These are phyloP conservation scores for Aspergillus sclerotioniger DNA, from an alignment of 495 filamentous ascomycete species.

Conservation along the genomic window DNA sequence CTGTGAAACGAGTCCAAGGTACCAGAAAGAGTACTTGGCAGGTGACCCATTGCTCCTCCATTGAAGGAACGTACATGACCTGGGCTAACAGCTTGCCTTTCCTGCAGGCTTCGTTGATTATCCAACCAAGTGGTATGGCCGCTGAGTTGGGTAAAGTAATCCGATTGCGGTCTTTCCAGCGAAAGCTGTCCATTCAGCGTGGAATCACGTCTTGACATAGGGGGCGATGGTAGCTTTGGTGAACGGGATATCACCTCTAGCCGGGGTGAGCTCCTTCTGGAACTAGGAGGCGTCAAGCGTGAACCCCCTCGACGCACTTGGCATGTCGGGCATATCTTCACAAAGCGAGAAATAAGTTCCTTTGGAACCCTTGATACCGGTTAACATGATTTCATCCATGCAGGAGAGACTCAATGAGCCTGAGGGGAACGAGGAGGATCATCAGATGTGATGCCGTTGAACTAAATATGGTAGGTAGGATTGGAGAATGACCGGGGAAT, in stretches of 20 bases:
- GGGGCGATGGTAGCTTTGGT: constrained; percentile 42
- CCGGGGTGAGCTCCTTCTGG: constrained; percentile 42
- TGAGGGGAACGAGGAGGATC: neutral
- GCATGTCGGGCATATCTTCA: constrained; percentile 55
- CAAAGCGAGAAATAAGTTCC: constrained; percentile 57
- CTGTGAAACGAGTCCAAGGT: constrained; percentile 32
- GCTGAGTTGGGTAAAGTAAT: constrained; percentile 33
- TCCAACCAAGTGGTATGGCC: constrained; percentile 30
- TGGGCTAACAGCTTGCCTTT: constrained; percentile 19
- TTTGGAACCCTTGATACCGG: constrained; percentile 50
- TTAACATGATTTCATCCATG: neutral
- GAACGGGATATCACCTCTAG: constrained; percentile 38
- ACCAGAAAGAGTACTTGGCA: constrained; percentile 29
- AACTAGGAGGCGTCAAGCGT: constrained; percentile 46
- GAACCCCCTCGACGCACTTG: constrained; percentile 47
- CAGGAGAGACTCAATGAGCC: neutral
- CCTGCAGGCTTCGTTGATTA: constrained; percentile 25
- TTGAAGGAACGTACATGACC: constrained; percentile 27
- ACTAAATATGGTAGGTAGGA: neutral
- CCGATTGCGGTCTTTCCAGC: constrained; percentile 32
- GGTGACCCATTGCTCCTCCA: constrained; percentile 20
- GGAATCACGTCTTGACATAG: constrained; percentile 38
- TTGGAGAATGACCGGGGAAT: neutral
- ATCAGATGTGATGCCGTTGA: neutral
- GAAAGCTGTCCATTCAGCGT: constrained; percentile 25